phyloP scores from a whole-genome alignment of 306 rosid species.

The Adenanthera pavonina region DNA sequence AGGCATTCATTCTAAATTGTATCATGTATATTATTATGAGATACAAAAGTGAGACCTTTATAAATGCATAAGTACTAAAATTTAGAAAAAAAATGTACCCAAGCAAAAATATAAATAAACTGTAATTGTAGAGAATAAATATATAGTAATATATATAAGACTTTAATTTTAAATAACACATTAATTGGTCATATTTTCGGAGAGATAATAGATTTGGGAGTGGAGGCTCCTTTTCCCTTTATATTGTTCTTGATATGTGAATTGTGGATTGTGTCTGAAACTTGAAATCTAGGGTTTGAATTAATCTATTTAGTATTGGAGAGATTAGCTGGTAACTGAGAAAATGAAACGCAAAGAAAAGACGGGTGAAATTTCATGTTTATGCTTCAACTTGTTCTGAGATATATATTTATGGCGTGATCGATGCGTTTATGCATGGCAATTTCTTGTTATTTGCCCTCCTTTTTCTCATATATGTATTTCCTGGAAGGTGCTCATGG shows the following conservation, averaged over 20 bases:
- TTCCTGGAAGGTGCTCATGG: background rate
- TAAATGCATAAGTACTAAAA: no score
- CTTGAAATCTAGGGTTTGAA: slow-evolving; percentile 23
- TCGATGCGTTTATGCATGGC: background rate
- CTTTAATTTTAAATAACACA: no score
- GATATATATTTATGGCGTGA: background rate
- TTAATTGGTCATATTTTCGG: no score
- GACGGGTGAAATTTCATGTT: background rate
- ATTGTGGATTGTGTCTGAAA: no score
- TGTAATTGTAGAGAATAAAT: no score
- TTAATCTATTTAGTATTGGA: background rate
- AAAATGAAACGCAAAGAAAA: background rate
- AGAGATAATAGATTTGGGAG: no score
- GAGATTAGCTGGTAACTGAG: background rate
- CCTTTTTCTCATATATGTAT: background rate
- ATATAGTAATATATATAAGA: no score
- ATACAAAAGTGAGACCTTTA: no score
- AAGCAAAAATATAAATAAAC: no score
- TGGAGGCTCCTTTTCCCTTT: background rate
- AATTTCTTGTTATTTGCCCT: background rate
- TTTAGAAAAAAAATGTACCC: no score
- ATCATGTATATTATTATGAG: no score
- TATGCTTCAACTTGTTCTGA: background rate
- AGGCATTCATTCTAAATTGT: no score
- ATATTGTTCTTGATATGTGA: background rate